Evolutionary conservation across 306 rosid genomes (phyloP).

Genomic region (Quercus parvula): DNA sequence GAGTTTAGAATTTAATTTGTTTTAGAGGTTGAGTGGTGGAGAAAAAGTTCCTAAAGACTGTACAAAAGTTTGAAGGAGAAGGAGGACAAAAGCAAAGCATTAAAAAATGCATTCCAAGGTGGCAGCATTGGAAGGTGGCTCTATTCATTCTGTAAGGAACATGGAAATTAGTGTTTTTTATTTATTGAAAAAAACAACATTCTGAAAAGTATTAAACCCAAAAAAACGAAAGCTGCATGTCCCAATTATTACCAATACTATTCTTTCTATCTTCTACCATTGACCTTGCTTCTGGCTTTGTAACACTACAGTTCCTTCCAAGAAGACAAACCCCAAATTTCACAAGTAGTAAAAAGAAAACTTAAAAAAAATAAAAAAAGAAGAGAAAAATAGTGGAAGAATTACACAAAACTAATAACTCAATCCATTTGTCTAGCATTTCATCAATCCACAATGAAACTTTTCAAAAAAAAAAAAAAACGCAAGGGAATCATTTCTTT

Average conservation of each 20-base stretch:
- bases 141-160: neutral
- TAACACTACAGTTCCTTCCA: conserved; percentile 33
- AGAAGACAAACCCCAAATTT: conserved; percentile 16
- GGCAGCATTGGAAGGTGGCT: neutral
- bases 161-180: neutral
- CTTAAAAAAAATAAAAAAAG: neutral
- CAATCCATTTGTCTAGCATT: conserved; percentile 13
- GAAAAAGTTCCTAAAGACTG: too few species aligned
- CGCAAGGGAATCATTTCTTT: neutral
- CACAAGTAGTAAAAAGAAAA: neutral
- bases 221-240: conserved; percentile 47
- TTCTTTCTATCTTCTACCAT: conserved; percentile 45
- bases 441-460: conserved; percentile 10
- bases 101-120: neutral
- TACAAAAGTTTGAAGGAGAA: neutral
- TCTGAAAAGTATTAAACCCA: neutral
- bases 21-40: too few species aligned
- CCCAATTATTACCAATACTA: conserved; percentile 64
- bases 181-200: neutral
- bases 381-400: neutral
- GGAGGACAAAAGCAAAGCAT: neutral
- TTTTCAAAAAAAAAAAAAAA: neutral
- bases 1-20: too few species aligned
- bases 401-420: neutral
- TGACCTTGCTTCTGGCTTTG: conserved; percentile 45